Evolutionary conservation across 345 rosid species (phyloP).

Genomic region (Cardamine resedifolia): DNA sequence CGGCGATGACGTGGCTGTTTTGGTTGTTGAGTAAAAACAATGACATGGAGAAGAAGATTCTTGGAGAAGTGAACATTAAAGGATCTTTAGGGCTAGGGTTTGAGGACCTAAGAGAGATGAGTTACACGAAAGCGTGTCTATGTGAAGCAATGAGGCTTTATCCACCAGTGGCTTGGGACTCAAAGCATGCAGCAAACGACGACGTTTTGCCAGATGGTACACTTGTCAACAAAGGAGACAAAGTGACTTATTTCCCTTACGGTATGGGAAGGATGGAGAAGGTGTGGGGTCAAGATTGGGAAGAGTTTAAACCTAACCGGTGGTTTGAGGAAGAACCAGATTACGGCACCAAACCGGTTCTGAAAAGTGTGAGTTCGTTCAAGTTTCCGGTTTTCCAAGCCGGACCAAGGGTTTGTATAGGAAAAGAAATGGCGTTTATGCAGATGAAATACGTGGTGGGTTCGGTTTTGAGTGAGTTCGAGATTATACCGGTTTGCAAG

Average conservation of each 20-base stretch:
- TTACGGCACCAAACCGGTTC: slow-evolving; percentile 13
- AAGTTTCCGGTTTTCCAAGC: slow-evolving; percentile 72
- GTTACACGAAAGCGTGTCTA: slow-evolving; percentile 53
- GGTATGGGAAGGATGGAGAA: slow-evolving; percentile 81
- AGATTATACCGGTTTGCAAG: slow-evolving; percentile 38
- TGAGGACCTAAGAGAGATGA: slow-evolving; percentile 49
- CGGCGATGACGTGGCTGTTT: slow-evolving; percentile 75
- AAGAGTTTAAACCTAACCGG: slow-evolving; percentile 65
- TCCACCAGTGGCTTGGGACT: slow-evolving; percentile 77
- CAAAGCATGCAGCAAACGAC: slow-evolving; percentile 53
- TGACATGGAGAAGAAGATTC: slow-evolving; percentile 36
- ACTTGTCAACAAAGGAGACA: slow-evolving; percentile 46
- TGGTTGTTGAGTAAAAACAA: slow-evolving; percentile 53
- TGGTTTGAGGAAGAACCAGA: slow-evolving; percentile 39
- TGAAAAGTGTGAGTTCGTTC: slow-evolving; percentile 50
- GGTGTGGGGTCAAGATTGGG: slow-evolving; percentile 67
- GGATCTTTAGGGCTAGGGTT: slow-evolving; percentile 35
- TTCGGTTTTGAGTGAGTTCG: slow-evolving; percentile 45
- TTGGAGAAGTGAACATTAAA: slow-evolving; percentile 37
- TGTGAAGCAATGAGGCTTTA: slow-evolving; percentile 75
- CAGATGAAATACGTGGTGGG: slow-evolving; percentile 77
- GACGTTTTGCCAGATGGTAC: slow-evolving; percentile 76
- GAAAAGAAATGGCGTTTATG: slow-evolving; percentile 71
- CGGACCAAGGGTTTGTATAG: slow-evolving; percentile 73
- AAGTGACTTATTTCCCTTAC: slow-evolving; percentile 59